Evolutionary conservation across 352 stramenopile genomes (phyloP), one percentile per base, ranked within the genome.

Genomic region (Globisporangium viniferum): DNA sequence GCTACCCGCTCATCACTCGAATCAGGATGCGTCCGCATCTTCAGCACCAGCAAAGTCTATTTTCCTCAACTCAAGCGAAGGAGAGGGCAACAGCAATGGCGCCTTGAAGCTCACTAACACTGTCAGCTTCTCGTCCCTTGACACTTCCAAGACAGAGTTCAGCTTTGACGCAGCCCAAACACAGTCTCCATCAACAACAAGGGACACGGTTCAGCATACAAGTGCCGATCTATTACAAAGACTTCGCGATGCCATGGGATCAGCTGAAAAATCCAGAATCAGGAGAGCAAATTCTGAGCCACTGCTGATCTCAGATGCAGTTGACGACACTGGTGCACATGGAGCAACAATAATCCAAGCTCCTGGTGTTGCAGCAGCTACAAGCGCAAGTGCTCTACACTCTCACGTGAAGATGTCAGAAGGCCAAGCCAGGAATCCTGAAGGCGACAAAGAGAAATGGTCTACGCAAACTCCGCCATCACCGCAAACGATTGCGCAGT

Each of bases 231-330:
- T 67, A 10, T 27, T 71, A 1, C 59, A 64, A 18, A 58, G 54
- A 49, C 53, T 68, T 22, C 59, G 59, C 12, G 59, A 22, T 24
- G 65, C 61, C 0, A 64, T 72, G 33, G 56, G 3, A 20, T 61
- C 64, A 12, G 15, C 41, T 66, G 51, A 62, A 55, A 46, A 46
- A 29, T 33, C 59, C 63, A 12, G 24, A 65, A 35, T 58, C 36
- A 18, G 29, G 3, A 27, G 55, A 15, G 57, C 65, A n/a, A 71
- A 12, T 15, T 66, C 68, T 7, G 51, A 66, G 18, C 59, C 69
- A 35, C 41, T 74, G 35, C 62, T 59, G 14, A 71, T 69, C 41
- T n/a, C 56, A 1, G 51, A 72, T 62, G 20, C 56, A 1, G 58
- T 69, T 62, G 33, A 64, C 14, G 57, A 64, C 24, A 48, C 59